Base-by-base conservation (phyloP, 192 early-diverging fungal species). In the Coemansia sp. region DNA sequence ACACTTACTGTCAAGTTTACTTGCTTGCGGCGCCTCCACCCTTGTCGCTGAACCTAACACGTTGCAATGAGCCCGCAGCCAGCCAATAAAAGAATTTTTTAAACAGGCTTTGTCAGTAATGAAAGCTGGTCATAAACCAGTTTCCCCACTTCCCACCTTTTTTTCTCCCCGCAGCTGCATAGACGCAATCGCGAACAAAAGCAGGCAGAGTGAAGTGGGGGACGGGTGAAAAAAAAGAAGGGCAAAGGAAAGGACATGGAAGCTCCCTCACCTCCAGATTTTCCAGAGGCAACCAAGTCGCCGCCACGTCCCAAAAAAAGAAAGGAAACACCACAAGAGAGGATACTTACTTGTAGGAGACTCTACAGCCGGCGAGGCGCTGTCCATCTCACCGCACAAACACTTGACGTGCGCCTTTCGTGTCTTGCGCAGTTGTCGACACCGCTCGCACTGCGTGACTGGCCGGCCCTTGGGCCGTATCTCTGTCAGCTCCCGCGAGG, bases 401-500 rank as follows among this genome's bases (percentile, higher is more conserved):
- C 92, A 93, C 69, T 91, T 91, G 8, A 89, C 89, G 70, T 90
- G 89, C 18, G 87, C 79, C 68, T 89, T 89, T 34, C 87, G 80
- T 33, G 87, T 87, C 65, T 84, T 87, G 62, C 92, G 87, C 60
- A 88, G 78, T 69, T 89, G 87, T 22, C 90, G 89, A 71, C 92
- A 93, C 77, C 88, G 89, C 43, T 70, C 64, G 72, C 92, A 93
- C 71, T 93, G 92, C 36, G 86, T 89, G 33, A 89, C 80, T 9
- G 91, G 91, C 27, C 92, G 87, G 31, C 92, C 92, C 75, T 91
- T 90, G 71, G 86, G 87, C 62, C 87, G 71, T 43, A 93, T 85
- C 47, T 81, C 79, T 41, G 85, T 81, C 44, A 93, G 80, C 58
- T 79, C 72, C n/a, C 92, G 86, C 61, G 89, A 83, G 8, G 40